These are phyloP conservation scores for Phalaenopsis equestris DNA, from an alignment of 106 monocot species.

Conservation along the genomic window DNA sequence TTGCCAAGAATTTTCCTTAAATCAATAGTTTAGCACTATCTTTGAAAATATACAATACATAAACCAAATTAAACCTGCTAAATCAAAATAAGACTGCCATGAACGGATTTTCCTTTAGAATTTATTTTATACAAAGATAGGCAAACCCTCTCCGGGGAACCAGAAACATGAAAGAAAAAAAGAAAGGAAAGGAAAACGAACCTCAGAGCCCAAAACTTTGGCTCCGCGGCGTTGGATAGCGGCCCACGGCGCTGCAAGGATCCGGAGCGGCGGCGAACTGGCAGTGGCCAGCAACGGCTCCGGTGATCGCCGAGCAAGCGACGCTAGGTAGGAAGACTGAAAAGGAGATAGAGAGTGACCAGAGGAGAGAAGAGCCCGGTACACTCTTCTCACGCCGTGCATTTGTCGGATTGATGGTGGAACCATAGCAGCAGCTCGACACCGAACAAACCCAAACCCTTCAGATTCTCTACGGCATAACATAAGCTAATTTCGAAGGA, in stretches of 20 bases:
- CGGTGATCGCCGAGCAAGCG: conserved; percentile 15
- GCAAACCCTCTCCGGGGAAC: background rate
- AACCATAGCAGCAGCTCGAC: background rate
- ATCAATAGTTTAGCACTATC: too few species aligned
- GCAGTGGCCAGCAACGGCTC: background rate
- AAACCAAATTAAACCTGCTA: background rate
- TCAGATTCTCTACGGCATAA: too few species aligned
- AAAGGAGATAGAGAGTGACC: background rate
- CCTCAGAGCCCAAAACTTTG: conserved; percentile 79
- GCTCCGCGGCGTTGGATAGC: conserved; percentile 57
- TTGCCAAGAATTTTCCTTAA: too few species aligned
- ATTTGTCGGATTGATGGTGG: conserved; percentile 6
- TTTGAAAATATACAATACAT: too few species aligned
- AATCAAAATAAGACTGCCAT: background rate
- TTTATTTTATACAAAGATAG: background rate
- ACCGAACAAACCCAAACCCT: background rate
- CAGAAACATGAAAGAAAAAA: background rate
- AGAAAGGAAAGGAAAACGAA: conserved; percentile 13
- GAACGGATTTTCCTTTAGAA: background rate
- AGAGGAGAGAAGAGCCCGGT: conserved; percentile 4
- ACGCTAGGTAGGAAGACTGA: conserved; percentile 9
- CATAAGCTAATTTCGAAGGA: too few species aligned
- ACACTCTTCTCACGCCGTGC: conserved; percentile 9
- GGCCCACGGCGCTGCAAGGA: conserved; percentile 54
- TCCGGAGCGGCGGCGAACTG: background rate